Base-by-base conservation (phyloP, 805 yeast genomes). In the Wickerhamiella kazuoi region DNA sequence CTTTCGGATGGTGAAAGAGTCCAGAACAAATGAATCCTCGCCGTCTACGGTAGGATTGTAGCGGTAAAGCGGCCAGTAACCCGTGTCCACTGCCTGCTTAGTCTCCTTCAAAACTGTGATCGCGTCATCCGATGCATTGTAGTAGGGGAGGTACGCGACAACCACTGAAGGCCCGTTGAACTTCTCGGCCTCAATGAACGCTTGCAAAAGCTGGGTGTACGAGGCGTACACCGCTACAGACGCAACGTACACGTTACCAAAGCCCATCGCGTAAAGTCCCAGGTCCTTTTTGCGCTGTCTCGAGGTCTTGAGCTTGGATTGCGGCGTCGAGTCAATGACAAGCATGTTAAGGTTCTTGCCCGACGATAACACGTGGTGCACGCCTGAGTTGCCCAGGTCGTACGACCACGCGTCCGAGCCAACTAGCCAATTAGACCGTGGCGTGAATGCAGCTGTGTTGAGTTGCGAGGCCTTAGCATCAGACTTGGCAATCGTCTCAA, bases 371-470 rank as follows among this genome's bases (percentile, higher is more conserved):
- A 83, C 76, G 50, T 78, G 77, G 57, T 87, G 96, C 38, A 87
- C 76, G 55, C 96, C 94, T 4, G 94, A 79, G 45, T 79, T 66
- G 33, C 97, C 97, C 49, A 82, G 64, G 61, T 87, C 97, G 55
- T 77, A 84, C 17, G 94, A 71, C 97, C 97, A 87, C 24, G 90
- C 74, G 57, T 87, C 97, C 16, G 95, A 83, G 24, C 96, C 95
- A 41, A 87, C 65, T 43, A 87, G 65, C 97, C 97, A 87, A 39
- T 71, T 65, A 11, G 79, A 64, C 37, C 64, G 64, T 40, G 65
- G 55, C 21, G 51, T 46, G 48, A 80, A 71, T 41, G 57, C 61
- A 6, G 68, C 69, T 3, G 61, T 41, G 40, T 60, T 49, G 45
- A 72, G 55, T 14, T 40, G 36, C 3, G 40, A 42, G 26, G 45